These are phyloP conservation scores for Penicillium dipodomyicola DNA, from an alignment of 495 filamentous ascomycete genomes.

Conservation along the genomic window DNA sequence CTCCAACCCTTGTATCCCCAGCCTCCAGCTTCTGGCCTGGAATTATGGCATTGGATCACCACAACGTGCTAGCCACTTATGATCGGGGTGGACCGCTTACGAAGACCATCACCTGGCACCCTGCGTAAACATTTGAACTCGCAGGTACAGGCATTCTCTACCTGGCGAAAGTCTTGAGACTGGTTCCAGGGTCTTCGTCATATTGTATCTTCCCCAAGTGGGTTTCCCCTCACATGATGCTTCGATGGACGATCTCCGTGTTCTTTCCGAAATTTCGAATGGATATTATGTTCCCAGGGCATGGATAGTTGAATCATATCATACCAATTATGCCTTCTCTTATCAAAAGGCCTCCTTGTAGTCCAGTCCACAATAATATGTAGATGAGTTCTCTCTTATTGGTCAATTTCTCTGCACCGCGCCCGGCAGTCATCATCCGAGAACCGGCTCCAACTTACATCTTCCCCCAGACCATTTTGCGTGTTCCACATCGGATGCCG, in stretches of 20 bases:
- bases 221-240: not conserved
- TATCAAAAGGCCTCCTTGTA: not conserved
- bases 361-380: not conserved
- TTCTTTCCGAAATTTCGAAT: not conserved
- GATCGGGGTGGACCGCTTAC: slow-evolving; percentile 41
- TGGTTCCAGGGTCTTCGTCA: not conserved
- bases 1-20: slow-evolving; percentile 26
- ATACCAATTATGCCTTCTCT: not conserved
- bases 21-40: slow-evolving; percentile 46
- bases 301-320: not conserved
- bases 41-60: slow-evolving; percentile 37
- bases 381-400: not conserved
- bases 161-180: not conserved
- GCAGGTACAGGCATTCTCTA: not conserved
- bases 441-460: not conserved
- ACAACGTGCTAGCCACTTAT: slow-evolving; percentile 40
- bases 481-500: not conserved
- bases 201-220: not conserved
- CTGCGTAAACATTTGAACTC: not conserved
- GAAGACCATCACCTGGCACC: slow-evolving; percentile 35
- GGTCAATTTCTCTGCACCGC: not conserved
- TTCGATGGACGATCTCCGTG: not conserved
- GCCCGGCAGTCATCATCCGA: not conserved
- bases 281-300: not conserved
- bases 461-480: not conserved